phyloP scores from a whole-genome alignment of 2,329 filamentous ascomycete species.

The Trichophyton mentagrophytes region DNA sequence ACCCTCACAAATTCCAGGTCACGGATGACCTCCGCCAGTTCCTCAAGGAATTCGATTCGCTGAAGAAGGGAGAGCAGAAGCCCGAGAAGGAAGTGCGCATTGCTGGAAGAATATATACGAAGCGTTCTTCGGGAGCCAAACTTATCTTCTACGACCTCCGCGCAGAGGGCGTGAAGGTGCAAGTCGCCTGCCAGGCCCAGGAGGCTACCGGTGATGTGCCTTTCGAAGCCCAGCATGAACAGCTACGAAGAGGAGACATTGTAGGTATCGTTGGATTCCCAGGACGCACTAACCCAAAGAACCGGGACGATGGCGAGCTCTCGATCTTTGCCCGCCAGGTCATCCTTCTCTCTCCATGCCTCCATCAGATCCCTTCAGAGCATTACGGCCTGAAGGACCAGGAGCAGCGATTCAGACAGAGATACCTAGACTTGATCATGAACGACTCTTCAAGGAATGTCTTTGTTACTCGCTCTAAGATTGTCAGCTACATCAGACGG shows the following conservation, averaged over 20 bases:
- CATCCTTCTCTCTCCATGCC: constrained; percentile 72
- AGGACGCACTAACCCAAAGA: constrained; percentile 78
- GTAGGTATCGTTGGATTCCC: constrained; percentile 78
- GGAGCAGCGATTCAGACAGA: constrained; percentile 83
- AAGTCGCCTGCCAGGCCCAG: constrained; percentile 85
- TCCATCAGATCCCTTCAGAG: constrained; percentile 74
- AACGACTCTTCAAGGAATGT: constrained; percentile 76
- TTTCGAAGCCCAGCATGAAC: constrained; percentile 81
- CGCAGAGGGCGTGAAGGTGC: constrained; percentile 62
- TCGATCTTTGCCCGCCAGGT: constrained; percentile 87
- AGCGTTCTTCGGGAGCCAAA: constrained; percentile 69
- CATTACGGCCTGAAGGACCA: constrained; percentile 93
- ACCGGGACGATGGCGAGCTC: constrained; percentile 75
- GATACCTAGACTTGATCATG: constrained; percentile 94
- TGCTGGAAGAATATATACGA: constrained; percentile 79
- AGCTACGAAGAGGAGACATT: constrained; percentile 81
- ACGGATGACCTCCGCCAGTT: constrained; percentile 74
- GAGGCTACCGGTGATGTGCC: constrained; percentile 54
- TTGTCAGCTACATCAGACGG: constrained; percentile 74
- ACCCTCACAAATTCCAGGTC: constrained; percentile 88
- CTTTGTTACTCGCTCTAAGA: constrained; percentile 73
- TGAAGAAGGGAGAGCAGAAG: constrained; percentile 78
- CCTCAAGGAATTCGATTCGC: constrained; percentile 55
- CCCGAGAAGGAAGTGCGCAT: constrained; percentile 64
- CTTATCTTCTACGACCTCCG: constrained; percentile 84